phyloP scores from a whole-genome alignment of 2,329 filamentous ascomycete genomes.

The Pseudogymnoascus sp. region DNA sequence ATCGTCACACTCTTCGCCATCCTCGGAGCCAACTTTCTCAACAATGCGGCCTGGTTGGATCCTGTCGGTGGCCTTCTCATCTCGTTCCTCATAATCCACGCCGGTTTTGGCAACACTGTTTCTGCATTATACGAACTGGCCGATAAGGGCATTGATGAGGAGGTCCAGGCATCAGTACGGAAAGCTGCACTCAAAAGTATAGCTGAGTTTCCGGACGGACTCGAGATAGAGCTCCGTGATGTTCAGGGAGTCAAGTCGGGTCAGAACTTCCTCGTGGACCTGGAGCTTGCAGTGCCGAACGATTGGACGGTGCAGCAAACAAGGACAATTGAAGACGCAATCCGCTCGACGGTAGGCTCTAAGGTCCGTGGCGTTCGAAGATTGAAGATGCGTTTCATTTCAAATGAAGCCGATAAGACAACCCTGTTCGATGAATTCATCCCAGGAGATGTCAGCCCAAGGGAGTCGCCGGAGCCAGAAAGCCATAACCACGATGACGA shows the following conservation, averaged over 20 bases:
- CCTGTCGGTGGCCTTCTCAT: constrained; percentile 89
- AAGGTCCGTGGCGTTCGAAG: constrained; percentile 78
- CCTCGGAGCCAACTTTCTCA: constrained; percentile 77
- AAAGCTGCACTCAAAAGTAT: constrained; percentile 58
- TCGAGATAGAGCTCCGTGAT: constrained; percentile 57
- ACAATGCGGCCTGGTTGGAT: constrained; percentile 85
- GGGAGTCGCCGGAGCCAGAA: constrained; percentile 45
- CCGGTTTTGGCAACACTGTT: constrained; percentile 78
- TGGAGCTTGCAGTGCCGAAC: constrained; percentile 75
- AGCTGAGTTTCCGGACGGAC: constrained; percentile 42
- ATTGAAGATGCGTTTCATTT: constrained; percentile 76
- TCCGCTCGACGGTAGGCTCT: constrained; percentile 65
- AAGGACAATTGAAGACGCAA: constrained; percentile 60
- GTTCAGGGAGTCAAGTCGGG: constrained; percentile 90
- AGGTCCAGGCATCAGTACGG: constrained; percentile 66
- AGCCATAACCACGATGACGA: constrained; percentile 1
- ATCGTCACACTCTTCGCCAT: constrained; percentile 89
- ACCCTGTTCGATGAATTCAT: constrained; percentile 76
- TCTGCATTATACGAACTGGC: constrained; percentile 79
- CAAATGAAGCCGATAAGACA: constrained; percentile 50
- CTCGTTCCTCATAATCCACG: constrained; percentile 85
- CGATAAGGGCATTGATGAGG: constrained; percentile 81
- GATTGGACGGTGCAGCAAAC: constrained; percentile 68
- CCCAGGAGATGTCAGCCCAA: constrained; percentile 50
- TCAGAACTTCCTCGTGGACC: constrained; percentile 88